Percentiles rank a stretch among this genome's conserved stretches.
Evolutionary conservation across 192 early-diverging fungal species (phyloP).

Genomic region (Coemansia sp.): DNA sequence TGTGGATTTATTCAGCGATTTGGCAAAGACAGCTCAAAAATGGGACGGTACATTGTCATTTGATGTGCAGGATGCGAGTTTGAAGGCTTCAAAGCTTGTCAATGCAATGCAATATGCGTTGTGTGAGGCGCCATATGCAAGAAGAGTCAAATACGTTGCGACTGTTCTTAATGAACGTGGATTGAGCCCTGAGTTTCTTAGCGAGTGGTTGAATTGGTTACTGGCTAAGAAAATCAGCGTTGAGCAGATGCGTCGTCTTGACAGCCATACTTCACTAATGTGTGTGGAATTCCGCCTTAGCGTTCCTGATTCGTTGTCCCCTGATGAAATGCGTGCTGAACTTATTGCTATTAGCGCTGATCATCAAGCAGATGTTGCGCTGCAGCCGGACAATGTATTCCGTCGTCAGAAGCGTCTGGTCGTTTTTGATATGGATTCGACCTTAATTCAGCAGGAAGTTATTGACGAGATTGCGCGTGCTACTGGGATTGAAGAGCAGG

Average conservation of each 20-base stretch:
- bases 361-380: conserved; percentile 78
- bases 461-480: conserved; percentile 97
- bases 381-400: conserved; percentile 88
- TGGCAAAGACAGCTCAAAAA: conserved; percentile 70
- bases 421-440: conserved; percentile 99
- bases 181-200: conserved; percentile 70
- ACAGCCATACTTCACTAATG: conserved; percentile 61
- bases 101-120: conserved; percentile 50
- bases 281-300: conserved; percentile 84
- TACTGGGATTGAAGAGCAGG: conserved; percentile 87
- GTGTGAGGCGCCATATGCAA: conserved; percentile 81
- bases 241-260: conserved; percentile 83
- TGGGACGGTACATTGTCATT: conserved; percentile 87
- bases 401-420: conserved; percentile 87
- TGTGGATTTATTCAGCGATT: conserved; percentile 74
- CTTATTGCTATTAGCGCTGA: conserved; percentile 69
- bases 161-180: conserved; percentile 85
- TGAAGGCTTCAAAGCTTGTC: conserved; percentile 59
- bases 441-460: conserved; percentile 96
- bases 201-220: conserved; percentile 77
- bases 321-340: conserved; percentile 67
- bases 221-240: conserved; percentile 77
- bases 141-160: conserved; percentile 82
- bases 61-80: conserved; percentile 68
- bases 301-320: conserved; percentile 65